These are phyloP conservation scores for Phytopythium delawarense DNA, from an alignment of 352 stramenopile species.

Conservation along the genomic window DNA sequence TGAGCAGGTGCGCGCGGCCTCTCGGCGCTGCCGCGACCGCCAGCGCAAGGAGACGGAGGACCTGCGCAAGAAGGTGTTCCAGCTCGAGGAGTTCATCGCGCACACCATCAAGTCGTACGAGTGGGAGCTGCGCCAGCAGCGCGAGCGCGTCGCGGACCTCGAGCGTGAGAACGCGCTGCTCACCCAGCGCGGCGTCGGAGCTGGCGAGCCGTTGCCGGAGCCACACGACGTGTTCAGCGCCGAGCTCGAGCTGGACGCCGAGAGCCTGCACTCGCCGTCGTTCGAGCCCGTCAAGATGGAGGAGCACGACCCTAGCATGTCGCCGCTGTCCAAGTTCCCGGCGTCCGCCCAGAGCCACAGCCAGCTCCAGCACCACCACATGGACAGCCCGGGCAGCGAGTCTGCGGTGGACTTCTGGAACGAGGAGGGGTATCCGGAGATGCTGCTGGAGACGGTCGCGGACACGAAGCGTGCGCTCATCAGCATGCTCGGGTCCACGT, in stretches of 20 bases:
- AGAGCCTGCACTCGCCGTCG: slow-evolving; percentile 15
- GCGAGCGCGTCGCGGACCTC: slow-evolving; percentile 31
- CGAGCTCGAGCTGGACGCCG: slow-evolving; percentile 15
- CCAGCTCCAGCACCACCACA: background rate
- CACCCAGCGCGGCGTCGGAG: slow-evolving; percentile 11
- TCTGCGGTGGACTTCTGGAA: slow-evolving; percentile 1
- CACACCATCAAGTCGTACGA: slow-evolving; percentile 59
- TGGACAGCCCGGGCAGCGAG: background rate
- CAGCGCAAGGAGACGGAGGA: slow-evolving; percentile 67
- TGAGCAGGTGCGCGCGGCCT: slow-evolving; percentile 60
- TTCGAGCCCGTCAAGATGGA: slow-evolving; percentile 28
- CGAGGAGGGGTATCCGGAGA: slow-evolving; percentile 12
- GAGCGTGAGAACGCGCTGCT: slow-evolving; percentile 44
- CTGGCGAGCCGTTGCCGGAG: background rate
- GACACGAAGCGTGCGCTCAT: slow-evolving; percentile 42
- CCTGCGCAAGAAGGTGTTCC: slow-evolving; percentile 61
- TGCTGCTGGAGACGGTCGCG: slow-evolving; percentile 24
- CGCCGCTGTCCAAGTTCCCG: slow-evolving; percentile 6
- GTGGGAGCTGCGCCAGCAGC: slow-evolving; percentile 39
- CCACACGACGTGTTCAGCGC: slow-evolving; percentile 1
- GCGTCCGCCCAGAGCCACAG: background rate
- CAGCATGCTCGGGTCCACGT: slow-evolving; percentile 33
- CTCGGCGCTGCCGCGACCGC: slow-evolving; percentile 50
- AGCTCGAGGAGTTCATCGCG: slow-evolving; percentile 62
- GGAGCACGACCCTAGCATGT: slow-evolving; percentile 13